Evolutionary conservation across 352 stramenopile species (phyloP).

Genomic region (Aphanomyces stellatus): DNA sequence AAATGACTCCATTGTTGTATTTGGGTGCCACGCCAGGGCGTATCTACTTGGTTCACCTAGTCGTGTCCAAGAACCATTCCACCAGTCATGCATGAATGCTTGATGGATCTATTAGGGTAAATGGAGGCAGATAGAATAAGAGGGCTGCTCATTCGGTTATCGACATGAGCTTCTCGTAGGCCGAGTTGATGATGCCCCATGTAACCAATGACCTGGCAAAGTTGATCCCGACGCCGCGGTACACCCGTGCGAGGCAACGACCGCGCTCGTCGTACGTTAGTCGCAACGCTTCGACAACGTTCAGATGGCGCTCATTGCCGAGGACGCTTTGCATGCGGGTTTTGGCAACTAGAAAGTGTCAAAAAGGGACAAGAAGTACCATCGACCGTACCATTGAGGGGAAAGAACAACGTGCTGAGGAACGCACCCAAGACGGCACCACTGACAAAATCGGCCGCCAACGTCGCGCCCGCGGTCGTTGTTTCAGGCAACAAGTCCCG

Average conservation of each 20-base stretch:
- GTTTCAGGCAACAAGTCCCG: constrained; percentile 47
- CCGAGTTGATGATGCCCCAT: constrained; percentile 87
- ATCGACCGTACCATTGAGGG: constrained; percentile 58
- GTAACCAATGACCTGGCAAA: constrained; percentile 81
- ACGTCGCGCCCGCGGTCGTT: constrained; percentile 31
- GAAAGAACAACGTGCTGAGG: constrained; percentile 80
- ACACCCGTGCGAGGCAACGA: constrained; percentile 46
- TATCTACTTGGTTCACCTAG: no score
- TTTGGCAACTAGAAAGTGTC: constrained; percentile 41
- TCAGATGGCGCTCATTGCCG: constrained; percentile 43
- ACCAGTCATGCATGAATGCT: no score
- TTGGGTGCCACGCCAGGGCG: no score
- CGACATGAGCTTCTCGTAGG: constrained; percentile 79
- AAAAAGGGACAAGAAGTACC: no score
- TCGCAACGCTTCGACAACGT: constrained; percentile 40
- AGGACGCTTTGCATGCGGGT: constrained; percentile 81
- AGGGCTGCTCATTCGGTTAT: constrained; percentile 2
- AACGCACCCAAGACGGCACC: constrained; percentile 71
- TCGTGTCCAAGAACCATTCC: no score
- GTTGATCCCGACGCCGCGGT: constrained; percentile 83
- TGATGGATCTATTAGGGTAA: not conserved
- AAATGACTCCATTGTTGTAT: no score
- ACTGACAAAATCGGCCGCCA: constrained; percentile 79
- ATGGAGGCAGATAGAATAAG: no score
- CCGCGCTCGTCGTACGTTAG: constrained; percentile 70